A percentile compares a stretch with the other conserved stretches of the same genome.
Evolutionary conservation across 768 basidiomycete species (phyloP).

Genomic region (Lactarius vividus): DNA sequence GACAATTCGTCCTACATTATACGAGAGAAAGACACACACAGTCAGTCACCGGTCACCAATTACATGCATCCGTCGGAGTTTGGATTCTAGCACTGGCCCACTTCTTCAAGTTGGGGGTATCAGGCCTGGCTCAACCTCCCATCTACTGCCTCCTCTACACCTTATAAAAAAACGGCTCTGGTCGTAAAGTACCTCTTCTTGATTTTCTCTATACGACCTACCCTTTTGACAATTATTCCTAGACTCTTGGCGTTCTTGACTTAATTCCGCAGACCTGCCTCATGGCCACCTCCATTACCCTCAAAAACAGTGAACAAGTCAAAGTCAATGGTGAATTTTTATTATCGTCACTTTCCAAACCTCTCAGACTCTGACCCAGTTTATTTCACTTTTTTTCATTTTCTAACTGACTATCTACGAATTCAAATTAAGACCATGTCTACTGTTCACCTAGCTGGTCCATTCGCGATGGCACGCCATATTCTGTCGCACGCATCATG

Average conservation of each 20-base stretch:
- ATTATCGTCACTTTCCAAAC: constrained; percentile 23
- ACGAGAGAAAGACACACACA: not conserved
- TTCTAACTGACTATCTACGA: constrained; percentile 19
- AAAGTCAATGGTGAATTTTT: constrained; percentile 75
- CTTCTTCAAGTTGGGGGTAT: constrained; percentile 11
- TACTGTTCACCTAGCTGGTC: constrained; percentile 95
- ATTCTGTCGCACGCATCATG: constrained; percentile 95
- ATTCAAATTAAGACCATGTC: constrained; percentile 72
- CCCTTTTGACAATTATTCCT: constrained; percentile 16
- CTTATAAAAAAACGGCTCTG: constrained; percentile 12
- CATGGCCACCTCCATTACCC: constrained; percentile 49
- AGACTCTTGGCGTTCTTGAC: constrained; percentile 21
- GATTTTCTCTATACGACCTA: not conserved
- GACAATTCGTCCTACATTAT: not conserved
- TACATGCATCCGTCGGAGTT: constrained; percentile 28
- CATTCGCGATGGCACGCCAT: constrained; percentile 90
- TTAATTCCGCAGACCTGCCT: constrained; percentile 30
- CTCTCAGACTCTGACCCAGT: constrained; percentile 33
- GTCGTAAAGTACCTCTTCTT: constrained; percentile 1
- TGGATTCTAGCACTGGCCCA: constrained; percentile 26
- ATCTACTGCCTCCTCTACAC: constrained; percentile 16
- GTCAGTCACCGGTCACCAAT: constrained; percentile 1
- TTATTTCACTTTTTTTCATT: constrained; percentile 13
- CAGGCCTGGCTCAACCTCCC: constrained; percentile 19
- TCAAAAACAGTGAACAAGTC: constrained; percentile 82